Evolutionary conservation across 352 stramenopile genomes (phyloP).

Genomic region (Pythium coloratum): DNA sequence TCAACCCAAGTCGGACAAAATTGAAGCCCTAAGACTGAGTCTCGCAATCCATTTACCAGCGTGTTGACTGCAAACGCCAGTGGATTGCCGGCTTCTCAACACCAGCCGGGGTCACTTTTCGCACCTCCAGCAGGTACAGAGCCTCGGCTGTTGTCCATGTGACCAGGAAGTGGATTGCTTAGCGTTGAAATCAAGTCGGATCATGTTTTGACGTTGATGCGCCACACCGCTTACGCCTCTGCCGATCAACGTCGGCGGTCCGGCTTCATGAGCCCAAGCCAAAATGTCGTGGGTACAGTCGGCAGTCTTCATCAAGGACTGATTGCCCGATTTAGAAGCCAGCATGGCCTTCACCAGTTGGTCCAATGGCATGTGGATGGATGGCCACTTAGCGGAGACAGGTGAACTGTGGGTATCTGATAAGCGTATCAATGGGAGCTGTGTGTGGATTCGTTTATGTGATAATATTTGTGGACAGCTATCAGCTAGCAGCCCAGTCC

Average conservation of each 20-base stretch:
- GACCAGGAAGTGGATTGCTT: background rate
- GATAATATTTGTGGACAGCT: background rate
- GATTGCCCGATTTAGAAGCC: too few relatives aligned
- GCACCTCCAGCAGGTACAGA: background rate
- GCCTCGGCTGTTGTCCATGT: background rate
- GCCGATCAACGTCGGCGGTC: background rate
- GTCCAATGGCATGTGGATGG: too few relatives aligned
- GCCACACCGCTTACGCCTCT: background rate
- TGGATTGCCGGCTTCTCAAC: background rate
- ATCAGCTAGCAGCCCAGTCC: slow-evolving; percentile 9
- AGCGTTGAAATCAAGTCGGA: background rate
- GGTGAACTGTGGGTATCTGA: too few relatives aligned
- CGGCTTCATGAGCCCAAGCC: background rate
- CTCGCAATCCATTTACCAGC: background rate
- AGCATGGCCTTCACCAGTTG: too few relatives aligned
- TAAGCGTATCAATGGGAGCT: background rate
- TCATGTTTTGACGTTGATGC: background rate
- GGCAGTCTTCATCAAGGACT: too few relatives aligned
- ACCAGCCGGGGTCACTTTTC: background rate
- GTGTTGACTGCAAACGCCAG: background rate
- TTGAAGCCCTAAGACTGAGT: background rate
- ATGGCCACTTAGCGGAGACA: too few relatives aligned
- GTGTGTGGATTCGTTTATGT: background rate
- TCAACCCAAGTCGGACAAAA: background rate
- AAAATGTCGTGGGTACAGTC: too few relatives aligned